Conservation (phyloP, 441 rosid species). For the Gossypium gossypioides region DNA sequence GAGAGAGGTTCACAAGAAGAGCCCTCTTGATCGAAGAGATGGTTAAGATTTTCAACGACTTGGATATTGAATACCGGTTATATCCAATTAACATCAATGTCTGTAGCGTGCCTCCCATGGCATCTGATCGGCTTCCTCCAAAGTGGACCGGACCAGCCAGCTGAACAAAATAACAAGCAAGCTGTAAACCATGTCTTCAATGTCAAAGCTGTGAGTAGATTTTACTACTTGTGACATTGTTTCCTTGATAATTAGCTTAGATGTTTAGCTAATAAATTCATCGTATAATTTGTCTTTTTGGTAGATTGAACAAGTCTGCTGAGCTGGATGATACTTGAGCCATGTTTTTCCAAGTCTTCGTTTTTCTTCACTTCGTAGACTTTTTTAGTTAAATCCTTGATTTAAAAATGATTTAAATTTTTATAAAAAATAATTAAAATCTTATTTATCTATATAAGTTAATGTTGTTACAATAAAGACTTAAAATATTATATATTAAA, state of each 20-base stretch:
- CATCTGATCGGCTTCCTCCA: slow-evolving; percentile 44
- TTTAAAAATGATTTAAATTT: too few species aligned
- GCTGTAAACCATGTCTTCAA: neutral
- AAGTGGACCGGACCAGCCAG: slow-evolving; percentile 26
- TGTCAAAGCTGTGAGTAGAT: neutral
- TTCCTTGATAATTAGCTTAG: neutral
- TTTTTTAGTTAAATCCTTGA: too few species aligned
- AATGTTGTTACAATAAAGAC: too few species aligned
- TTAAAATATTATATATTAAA: too few species aligned
- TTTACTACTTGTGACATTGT: neutral
- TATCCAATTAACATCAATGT: slow-evolving; percentile 46
- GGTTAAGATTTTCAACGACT: slow-evolving; percentile 44
- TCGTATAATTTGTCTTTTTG: neutral
- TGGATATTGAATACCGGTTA: slow-evolving; percentile 44
- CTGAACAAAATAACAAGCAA: slow-evolving; percentile 7
- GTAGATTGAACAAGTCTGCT: too few species aligned
- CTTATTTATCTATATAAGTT: slow-evolving; percentile 4
- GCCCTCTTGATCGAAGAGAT: slow-evolving; percentile 49
- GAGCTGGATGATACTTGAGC: neutral
- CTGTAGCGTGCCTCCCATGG: slow-evolving; percentile 27
- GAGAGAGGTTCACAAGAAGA: slow-evolving; percentile 44
- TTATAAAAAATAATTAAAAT: slow-evolving; percentile 27
- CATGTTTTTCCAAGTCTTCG: too few species aligned
- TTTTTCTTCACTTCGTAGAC: too few species aligned
- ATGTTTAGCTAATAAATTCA: neutral